Conservation (phyloP, 2,329 filamentous ascomycete genomes). For the Ophiostoma sp. region DNA sequence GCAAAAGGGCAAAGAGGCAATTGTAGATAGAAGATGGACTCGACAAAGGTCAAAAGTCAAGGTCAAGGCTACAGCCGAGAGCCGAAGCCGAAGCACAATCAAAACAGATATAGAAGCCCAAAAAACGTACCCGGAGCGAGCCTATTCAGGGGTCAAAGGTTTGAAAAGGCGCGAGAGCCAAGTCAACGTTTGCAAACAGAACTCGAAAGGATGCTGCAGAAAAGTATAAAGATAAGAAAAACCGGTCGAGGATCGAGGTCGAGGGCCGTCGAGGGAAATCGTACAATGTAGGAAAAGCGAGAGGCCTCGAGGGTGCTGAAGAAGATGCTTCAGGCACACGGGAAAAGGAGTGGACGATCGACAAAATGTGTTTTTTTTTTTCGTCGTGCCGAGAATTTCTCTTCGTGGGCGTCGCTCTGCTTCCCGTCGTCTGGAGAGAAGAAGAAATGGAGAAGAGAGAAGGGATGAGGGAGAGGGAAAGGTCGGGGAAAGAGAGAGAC, state of each 20-base stretch:
- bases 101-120: not conserved
- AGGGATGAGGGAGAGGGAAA: not conserved
- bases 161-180: not conserved
- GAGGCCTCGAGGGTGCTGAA: not conserved
- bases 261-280: not conserved
- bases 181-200: not conserved
- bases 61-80: slow-evolving; percentile 7
- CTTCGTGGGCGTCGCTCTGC: slow-evolving; percentile 1
- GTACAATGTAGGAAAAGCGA: not conserved
- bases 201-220: not conserved
- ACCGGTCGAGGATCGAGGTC: not conserved
- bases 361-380: not conserved
- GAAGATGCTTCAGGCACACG: slow-evolving; percentile 11
- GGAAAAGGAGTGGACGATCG: slow-evolving; percentile 13
- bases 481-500: not conserved
- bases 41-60: not conserved
- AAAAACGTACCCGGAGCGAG: slow-evolving; percentile 18
- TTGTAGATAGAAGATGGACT: not conserved
- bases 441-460: not conserved
- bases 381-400: slow-evolving; percentile 2
- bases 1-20: not conserved
- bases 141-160: slow-evolving; percentile 13
- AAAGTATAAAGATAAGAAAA: not conserved
- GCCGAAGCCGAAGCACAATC: not conserved
- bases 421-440: slow-evolving; percentile 9